Percentiles rank a stretch among this genome's conserved stretches.
phyloP scores from a whole-genome alignment of 177 flowering plant species.

The Vitis hybrid region DNA sequence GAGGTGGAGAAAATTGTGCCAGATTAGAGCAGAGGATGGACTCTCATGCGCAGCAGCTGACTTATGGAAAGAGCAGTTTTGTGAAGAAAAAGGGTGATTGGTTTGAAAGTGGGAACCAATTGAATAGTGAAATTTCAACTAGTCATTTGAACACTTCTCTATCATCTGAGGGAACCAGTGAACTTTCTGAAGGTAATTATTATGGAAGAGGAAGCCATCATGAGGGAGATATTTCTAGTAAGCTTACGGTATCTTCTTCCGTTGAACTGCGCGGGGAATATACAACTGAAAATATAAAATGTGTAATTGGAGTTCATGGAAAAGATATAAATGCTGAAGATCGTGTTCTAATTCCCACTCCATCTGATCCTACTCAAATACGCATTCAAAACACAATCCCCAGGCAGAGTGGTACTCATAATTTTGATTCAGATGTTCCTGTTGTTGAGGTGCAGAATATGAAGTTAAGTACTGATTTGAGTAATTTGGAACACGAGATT shows the following conservation, averaged over 20 bases:
- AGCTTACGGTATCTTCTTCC: no score
- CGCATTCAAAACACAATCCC: conserved; percentile 9
- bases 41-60: conserved; percentile 1
- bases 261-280: no score
- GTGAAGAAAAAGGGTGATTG: conserved; percentile 6
- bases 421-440: conserved; percentile 16
- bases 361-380: conserved; percentile 18
- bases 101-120: conserved; percentile 10
- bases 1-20: conserved; percentile 11
- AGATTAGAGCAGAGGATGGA: conserved; percentile 11
- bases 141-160: no score
- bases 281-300: no score
- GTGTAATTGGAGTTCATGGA: no score
- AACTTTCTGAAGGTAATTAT: no score
- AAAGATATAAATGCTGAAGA: no score
- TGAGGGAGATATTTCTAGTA: no score
- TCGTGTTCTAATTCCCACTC: conserved; percentile 10
- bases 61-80: neutral
- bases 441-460: conserved; percentile 21
- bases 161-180: no score
- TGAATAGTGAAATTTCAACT: conserved; percentile 12
- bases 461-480: conserved; percentile 15
- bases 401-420: conserved; percentile 14
- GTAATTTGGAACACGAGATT: conserved; percentile 17
- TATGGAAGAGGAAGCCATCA: no score